A percentile compares a stretch with the other conserved stretches of the same genome.
These are phyloP conservation scores for Blastobotrys aristatus DNA, from an alignment of 1,139 yeast genomes.

Conservation along the genomic window DNA sequence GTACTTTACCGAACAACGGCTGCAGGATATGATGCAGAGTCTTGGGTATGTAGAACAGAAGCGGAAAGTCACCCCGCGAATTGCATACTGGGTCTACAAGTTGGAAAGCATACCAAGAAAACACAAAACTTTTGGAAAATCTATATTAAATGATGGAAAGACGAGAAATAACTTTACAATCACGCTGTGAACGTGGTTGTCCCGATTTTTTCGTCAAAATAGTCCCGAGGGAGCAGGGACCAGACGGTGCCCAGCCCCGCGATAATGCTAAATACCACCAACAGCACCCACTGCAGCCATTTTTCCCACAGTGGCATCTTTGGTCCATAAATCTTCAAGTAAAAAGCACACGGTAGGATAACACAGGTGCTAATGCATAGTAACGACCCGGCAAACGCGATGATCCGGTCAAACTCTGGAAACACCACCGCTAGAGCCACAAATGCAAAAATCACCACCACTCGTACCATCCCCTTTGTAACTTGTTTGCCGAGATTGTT, in stretches of 20 bases:
- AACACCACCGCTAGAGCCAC: slow-evolving; percentile 54
- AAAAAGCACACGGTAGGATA: slow-evolving; percentile 69
- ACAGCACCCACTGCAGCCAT: slow-evolving; percentile 42
- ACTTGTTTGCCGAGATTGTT: slow-evolving; percentile 2
- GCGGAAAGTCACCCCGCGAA: slow-evolving; percentile 60
- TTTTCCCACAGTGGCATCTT: slow-evolving; percentile 42
- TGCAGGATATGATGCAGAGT: slow-evolving; percentile 45
- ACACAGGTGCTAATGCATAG: slow-evolving; percentile 78
- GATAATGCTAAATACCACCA: slow-evolving; percentile 31
- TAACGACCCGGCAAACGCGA: slow-evolving; percentile 79
- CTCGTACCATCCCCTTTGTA: slow-evolving; percentile 29
- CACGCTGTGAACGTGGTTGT: slow-evolving; percentile 6
- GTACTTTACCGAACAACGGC: slow-evolving; percentile 51
- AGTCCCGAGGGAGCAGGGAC: slow-evolving; percentile 24
- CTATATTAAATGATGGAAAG: slow-evolving; percentile 27
- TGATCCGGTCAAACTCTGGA: slow-evolving; percentile 75
- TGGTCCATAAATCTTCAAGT: slow-evolving; percentile 50
- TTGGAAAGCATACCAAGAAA: slow-evolving; percentile 9
- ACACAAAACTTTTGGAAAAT: slow-evolving; percentile 21
- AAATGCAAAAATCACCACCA: slow-evolving; percentile 40
- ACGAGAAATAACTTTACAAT: slow-evolving; percentile 29
- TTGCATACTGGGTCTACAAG: slow-evolving; percentile 66
- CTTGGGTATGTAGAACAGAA: slow-evolving; percentile 53
- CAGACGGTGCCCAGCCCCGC: slow-evolving; percentile 34
- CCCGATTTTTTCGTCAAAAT: background rate